Evolutionary conservation across 2,329 filamentous ascomycete species (phyloP).

Genomic region (Colletotrichum liriopes): DNA sequence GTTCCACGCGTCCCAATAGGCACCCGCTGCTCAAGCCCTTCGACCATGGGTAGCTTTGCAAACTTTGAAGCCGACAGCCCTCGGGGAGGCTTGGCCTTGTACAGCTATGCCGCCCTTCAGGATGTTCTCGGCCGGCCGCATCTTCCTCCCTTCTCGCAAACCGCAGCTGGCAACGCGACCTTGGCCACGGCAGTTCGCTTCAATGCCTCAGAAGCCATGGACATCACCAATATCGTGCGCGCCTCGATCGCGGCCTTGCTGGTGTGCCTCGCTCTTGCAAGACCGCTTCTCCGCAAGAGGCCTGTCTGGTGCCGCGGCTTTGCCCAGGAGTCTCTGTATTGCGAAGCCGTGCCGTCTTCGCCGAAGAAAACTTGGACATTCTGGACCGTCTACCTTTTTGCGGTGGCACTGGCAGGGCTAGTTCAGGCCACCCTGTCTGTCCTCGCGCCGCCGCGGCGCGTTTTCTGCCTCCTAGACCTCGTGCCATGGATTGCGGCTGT

Average conservation of each 20-base stretch:
- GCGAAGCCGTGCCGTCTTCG: constrained; percentile 36
- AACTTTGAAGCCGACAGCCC: constrained; percentile 7
- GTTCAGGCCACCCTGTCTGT: constrained; percentile 51
- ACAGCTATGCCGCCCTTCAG: constrained; percentile 34
- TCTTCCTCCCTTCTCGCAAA: constrained; percentile 10
- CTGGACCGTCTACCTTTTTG: constrained; percentile 56
- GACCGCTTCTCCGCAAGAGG: constrained; percentile 48
- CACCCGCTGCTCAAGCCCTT: constrained; percentile 14
- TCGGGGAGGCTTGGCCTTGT: constrained; percentile 5
- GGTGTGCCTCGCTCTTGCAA: constrained; percentile 49
- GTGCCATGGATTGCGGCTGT: constrained; percentile 57
- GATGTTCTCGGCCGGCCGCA: constrained; percentile 27
- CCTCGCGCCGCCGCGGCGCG: constrained; percentile 49
- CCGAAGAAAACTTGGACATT: constrained; percentile 54
- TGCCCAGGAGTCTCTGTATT: constrained; percentile 54
- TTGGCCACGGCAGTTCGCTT: not conserved
- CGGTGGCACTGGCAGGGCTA: constrained; percentile 54
- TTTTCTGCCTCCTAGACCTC: constrained; percentile 52
- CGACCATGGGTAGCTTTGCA: constrained; percentile 26
- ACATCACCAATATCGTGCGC: constrained; percentile 46
- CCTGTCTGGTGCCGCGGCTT: constrained; percentile 62
- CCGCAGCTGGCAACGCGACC: not conserved
- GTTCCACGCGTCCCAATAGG: constrained; percentile 15
- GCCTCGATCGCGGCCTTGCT: constrained; percentile 51
- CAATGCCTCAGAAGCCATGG: constrained; percentile 17